phyloP scores from a whole-genome alignment of 2,329 filamentous ascomycete genomes.

The Dendrostoma leiphaemia region DNA sequence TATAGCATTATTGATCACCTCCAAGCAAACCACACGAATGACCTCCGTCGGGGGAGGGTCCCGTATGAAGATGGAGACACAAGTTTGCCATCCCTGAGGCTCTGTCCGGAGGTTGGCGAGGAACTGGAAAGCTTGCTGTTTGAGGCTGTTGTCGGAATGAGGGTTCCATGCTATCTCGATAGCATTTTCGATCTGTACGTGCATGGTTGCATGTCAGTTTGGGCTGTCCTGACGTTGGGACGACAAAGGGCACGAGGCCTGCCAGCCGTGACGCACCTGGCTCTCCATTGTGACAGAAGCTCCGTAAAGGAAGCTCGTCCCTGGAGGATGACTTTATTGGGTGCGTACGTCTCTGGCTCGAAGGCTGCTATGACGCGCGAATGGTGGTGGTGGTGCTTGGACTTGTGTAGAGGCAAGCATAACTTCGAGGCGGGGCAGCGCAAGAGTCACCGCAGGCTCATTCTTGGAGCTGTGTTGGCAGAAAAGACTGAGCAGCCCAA shows the following conservation, averaged over 20 bases:
- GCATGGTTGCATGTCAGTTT: not conserved
- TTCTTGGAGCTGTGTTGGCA: constrained; percentile 2
- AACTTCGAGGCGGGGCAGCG: constrained; percentile 17
- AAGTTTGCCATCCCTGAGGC: constrained; percentile 86
- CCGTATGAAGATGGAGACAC: constrained; percentile 80
- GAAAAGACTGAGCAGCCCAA: not conserved
- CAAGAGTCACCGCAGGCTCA: constrained; percentile 15
- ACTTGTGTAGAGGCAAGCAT: constrained; percentile 19
- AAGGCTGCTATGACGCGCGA: constrained; percentile 28
- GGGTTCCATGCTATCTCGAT: constrained; percentile 92
- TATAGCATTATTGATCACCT: constrained; percentile 90
- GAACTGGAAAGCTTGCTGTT: constrained; percentile 80
- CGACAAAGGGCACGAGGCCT: not conserved
- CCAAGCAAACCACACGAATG: constrained; percentile 83
- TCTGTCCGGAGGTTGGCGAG: constrained; percentile 76
- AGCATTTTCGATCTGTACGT: constrained; percentile 80
- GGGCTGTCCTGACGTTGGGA: not conserved
- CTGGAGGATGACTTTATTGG: constrained; percentile 3
- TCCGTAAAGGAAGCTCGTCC: constrained; percentile 17
- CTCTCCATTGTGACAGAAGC: constrained; percentile 27
- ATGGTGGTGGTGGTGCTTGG: constrained; percentile 19
- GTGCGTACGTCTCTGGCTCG: constrained; percentile 10
- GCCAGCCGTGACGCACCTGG: constrained; percentile 25
- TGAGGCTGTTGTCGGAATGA: constrained; percentile 69
- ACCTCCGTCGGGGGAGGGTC: constrained; percentile 75